Percentiles rank a stretch among this genome's conserved stretches.
phyloP scores from a whole-genome alignment of 2,329 filamentous ascomycete genomes.

The Diplocarpon mali region DNA sequence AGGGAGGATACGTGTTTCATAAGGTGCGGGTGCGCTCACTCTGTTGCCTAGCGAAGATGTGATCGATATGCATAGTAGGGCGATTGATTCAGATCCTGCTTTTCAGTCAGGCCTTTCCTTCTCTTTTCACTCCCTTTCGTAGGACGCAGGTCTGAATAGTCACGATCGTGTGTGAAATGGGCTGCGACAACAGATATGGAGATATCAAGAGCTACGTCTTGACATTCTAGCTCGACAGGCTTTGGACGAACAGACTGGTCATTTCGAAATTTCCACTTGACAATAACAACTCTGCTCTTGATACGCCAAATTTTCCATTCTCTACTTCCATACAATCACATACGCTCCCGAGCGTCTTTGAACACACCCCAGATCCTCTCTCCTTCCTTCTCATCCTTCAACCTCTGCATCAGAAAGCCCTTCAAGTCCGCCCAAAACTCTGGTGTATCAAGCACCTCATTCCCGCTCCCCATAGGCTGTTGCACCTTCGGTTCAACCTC shows the following conservation, averaged over 20 bases:
- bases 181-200: constrained; percentile 13
- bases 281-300: constrained; percentile 18
- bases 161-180: constrained; percentile 3
- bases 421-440: constrained; percentile 82
- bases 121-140: constrained; percentile 1
- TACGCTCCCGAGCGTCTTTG: constrained; percentile 41
- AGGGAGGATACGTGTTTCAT: constrained; percentile 18
- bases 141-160: background rate
- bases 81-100: constrained; percentile 8
- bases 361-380: constrained; percentile 57
- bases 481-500: constrained; percentile 31
- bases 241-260: no score
- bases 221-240: background rate
- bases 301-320: background rate
- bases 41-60: constrained; percentile 15
- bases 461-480: constrained; percentile 40
- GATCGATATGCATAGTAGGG: constrained; percentile 19
- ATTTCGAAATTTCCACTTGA: background rate
- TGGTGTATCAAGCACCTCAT: constrained; percentile 52
- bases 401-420: constrained; percentile 66
- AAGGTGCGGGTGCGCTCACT: constrained; percentile 20
- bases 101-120: constrained; percentile 7
- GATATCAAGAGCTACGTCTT: constrained; percentile 19
- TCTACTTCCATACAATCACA: background rate
- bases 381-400: constrained; percentile 59